These are phyloP conservation scores for Globisporangium radiosum DNA, from an alignment of 352 stramenopile genomes.

Conservation along the genomic window DNA sequence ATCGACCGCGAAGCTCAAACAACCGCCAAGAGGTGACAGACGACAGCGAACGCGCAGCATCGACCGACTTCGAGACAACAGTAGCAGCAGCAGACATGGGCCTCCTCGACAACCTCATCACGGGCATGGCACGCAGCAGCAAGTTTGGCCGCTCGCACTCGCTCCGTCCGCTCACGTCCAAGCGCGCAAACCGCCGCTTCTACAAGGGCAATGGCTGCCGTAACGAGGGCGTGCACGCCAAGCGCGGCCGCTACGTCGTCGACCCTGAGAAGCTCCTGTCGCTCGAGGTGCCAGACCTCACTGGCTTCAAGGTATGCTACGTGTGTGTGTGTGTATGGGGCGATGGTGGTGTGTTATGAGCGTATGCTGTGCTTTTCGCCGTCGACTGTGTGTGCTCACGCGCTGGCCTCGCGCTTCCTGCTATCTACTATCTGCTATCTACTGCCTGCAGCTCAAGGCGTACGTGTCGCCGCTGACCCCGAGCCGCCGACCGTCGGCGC, in stretches of 20 bases:
- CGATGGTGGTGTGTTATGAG: too few relatives aligned
- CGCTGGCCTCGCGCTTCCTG: not conserved
- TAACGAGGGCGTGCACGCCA: conserved; percentile 89
- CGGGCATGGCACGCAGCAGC: conserved; percentile 65
- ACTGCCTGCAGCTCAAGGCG: conserved; percentile 52
- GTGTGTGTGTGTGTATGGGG: not conserved
- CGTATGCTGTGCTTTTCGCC: not conserved
- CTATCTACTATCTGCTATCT: not conserved
- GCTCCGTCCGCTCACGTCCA: conserved; percentile 87
- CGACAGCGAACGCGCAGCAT: too few relatives aligned
- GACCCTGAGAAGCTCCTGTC: conserved; percentile 89
- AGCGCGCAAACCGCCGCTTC: conserved; percentile 92
- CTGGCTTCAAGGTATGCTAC: conserved; percentile 79
- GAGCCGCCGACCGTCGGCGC: conserved; percentile 26
- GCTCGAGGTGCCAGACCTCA: conserved; percentile 92
- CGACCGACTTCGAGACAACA: too few relatives aligned
- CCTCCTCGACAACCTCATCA: conserved; percentile 72
- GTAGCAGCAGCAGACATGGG: conserved; percentile 31
- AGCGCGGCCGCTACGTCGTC: conserved; percentile 89
- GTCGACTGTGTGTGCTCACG: not conserved
- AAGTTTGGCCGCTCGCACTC: conserved; percentile 84
- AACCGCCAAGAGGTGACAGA: too few relatives aligned
- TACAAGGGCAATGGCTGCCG: conserved; percentile 95
- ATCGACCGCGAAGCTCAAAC: too few relatives aligned
- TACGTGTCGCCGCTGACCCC: conserved; percentile 79